Percentiles rank a stretch among this genome's conserved stretches.
Evolutionary conservation across 257 asterid species (phyloP).

Genomic region (Petunia axillaris): DNA sequence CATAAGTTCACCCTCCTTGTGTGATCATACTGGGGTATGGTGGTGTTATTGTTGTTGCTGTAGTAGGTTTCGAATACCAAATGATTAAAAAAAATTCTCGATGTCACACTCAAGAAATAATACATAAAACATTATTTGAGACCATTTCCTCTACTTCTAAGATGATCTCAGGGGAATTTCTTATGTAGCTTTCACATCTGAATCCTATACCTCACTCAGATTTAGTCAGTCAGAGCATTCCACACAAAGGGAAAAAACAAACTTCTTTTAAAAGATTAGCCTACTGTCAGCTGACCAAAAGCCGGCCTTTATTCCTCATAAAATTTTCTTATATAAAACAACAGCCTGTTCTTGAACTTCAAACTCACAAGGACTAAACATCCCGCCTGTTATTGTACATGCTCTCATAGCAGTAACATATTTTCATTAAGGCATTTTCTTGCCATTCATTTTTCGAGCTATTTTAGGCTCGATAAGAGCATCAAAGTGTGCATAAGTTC

Average conservation of each 20-base stretch:
- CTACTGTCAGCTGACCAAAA: neutral
- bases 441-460: neutral
- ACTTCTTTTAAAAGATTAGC: neutral
- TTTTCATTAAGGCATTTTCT: neutral
- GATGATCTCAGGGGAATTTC: constrained; percentile 27
- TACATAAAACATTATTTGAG: neutral
- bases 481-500: too few relatives aligned
- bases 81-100: neutral
- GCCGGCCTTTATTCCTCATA: constrained; percentile 35
- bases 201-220: constrained; percentile 16
- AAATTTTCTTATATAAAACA: neutral
- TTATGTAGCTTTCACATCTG: constrained; percentile 25
- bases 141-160: constrained; percentile 9
- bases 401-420: neutral
- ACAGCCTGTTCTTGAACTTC: neutral
- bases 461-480: neutral
- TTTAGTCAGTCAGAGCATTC: constrained; percentile 12
- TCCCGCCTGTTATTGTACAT: neutral
- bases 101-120: neutral
- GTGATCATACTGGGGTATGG: too few relatives aligned
- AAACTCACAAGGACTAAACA: neutral
- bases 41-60: too few relatives aligned
- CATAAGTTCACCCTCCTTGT: too few relatives aligned
- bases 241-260: neutral
- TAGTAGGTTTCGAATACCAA: too few relatives aligned